phyloP scores from a whole-genome alignment of 495 filamentous ascomycete genomes.

The Aspergillus sclerotiicarbonarius region DNA sequence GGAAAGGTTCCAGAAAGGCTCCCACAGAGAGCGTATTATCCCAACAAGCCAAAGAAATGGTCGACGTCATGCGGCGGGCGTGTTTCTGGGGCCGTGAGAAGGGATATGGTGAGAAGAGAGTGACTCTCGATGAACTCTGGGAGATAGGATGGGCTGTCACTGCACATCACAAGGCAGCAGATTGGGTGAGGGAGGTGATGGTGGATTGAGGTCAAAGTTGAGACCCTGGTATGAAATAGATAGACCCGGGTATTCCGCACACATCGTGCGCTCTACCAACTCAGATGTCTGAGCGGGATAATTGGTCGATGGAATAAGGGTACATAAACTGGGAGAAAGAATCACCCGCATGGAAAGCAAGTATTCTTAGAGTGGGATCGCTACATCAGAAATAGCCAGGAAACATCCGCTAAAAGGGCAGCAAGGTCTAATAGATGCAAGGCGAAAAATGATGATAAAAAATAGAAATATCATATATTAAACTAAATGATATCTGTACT shows the following conservation, averaged over 20 bases:
- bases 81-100: slow-evolving; percentile 44
- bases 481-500: not conserved
- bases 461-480: not conserved
- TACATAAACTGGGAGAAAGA: too few relatives aligned
- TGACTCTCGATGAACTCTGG: slow-evolving; percentile 12
- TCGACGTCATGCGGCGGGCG: slow-evolving; percentile 36
- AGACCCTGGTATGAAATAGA: too few relatives aligned
- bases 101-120: slow-evolving; percentile 32
- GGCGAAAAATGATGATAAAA: not conserved
- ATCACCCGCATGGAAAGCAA: too few relatives aligned
- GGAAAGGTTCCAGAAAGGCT: not conserved
- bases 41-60: slow-evolving; percentile 39
- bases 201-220: not conserved
- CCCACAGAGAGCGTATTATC: slow-evolving; percentile 24
- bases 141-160: not conserved
- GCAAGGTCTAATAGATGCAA: too few relatives aligned
- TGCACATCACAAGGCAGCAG: slow-evolving; percentile 15
- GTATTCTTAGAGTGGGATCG: too few relatives aligned
- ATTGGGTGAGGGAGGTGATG: slow-evolving; percentile 25
- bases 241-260: too few relatives aligned
- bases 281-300: too few relatives aligned
- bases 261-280: too few relatives aligned
- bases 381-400: too few relatives aligned
- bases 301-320: too few relatives aligned
- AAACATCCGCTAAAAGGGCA: too few relatives aligned